Evolutionary conservation across 2,329 filamentous ascomycete genomes (phyloP).

Genomic region (Monascus ruber): DNA sequence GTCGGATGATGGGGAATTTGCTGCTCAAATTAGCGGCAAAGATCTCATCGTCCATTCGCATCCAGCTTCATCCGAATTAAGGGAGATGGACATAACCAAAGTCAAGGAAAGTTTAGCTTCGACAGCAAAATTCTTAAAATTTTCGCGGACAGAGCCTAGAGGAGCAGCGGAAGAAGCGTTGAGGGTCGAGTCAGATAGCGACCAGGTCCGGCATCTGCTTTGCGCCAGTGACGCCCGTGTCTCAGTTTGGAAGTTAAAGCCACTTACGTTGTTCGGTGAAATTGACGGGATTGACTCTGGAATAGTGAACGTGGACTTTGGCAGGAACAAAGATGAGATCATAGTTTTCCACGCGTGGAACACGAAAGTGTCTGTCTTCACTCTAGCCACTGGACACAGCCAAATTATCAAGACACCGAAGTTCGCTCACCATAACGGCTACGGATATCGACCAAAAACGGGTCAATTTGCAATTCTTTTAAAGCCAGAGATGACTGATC

Average conservation of each 20-base stretch:
- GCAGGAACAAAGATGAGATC: conserved; percentile 23
- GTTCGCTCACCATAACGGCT: conserved; percentile 23
- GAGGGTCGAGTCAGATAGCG: not conserved
- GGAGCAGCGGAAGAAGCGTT: conserved; percentile 1
- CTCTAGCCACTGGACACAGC: conserved; percentile 22
- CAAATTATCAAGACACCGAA: conserved; percentile 31
- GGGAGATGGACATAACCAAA: conserved; percentile 20
- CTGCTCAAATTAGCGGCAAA: conserved; percentile 4
- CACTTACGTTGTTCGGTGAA: conserved; percentile 25
- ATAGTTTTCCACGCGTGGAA: conserved; percentile 31
- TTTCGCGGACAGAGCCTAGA: conserved; percentile 6
- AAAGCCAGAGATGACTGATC: conserved; percentile 27
- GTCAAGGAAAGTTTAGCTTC: conserved; percentile 17
- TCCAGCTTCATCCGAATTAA: conserved; percentile 15
- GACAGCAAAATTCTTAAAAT: conserved; percentile 20
- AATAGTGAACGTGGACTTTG: conserved; percentile 27
- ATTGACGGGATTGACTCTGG: conserved; percentile 30
- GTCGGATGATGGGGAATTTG: conserved; percentile 8
- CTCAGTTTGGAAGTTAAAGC: conserved; percentile 25
- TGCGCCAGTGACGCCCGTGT: conserved; percentile 23
- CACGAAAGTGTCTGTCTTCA: conserved; percentile 26
- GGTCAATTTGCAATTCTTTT: conserved; percentile 28
- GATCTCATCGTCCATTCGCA: not conserved
- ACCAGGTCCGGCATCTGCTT: conserved; percentile 17
- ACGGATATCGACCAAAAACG: conserved; percentile 30